Evolutionary conservation across 441 rosid species (phyloP).

Genomic region (Isatis lusitanica): DNA sequence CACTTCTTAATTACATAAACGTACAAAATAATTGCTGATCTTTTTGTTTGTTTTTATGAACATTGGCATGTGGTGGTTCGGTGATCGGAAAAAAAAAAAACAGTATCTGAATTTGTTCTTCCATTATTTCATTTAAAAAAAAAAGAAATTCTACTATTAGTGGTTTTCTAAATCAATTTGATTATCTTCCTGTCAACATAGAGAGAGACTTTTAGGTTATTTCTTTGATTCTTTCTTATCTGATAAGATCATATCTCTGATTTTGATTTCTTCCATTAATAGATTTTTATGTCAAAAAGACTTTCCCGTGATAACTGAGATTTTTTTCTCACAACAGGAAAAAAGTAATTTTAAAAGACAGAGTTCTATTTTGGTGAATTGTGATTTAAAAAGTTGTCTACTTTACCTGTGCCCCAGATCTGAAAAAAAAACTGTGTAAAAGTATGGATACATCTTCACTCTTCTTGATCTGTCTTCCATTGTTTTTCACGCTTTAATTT

Average conservation of each 20-base stretch:
- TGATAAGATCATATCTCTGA: constrained; percentile 14
- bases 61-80: constrained; percentile 24
- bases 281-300: neutral
- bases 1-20: neutral
- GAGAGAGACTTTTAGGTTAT: neutral
- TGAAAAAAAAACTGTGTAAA: constrained; percentile 6
- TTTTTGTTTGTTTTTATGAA: constrained; percentile 1
- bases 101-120: neutral
- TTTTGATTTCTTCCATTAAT: constrained; percentile 18
- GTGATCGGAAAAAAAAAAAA: neutral
- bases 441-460: neutral
- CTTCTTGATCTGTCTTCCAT: constrained; percentile 23
- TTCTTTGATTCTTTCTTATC: constrained; percentile 4
- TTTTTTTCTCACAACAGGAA: neutral
- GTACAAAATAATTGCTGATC: neutral
- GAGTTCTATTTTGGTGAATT: constrained; percentile 11
- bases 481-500: constrained; percentile 28
- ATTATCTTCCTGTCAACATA: neutral
- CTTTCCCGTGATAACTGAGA: constrained; percentile 10
- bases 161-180: constrained; percentile 10
- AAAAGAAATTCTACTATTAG: neutral
- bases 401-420: constrained; percentile 28
- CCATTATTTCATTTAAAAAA: neutral
- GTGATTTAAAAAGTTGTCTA: constrained; percentile 12
- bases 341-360: neutral